Evolutionary conservation across 2,329 filamentous ascomycete species (phyloP), one percentile per base, ranked within the genome.

Genomic region (Akanthomyces dipterigenus): DNA sequence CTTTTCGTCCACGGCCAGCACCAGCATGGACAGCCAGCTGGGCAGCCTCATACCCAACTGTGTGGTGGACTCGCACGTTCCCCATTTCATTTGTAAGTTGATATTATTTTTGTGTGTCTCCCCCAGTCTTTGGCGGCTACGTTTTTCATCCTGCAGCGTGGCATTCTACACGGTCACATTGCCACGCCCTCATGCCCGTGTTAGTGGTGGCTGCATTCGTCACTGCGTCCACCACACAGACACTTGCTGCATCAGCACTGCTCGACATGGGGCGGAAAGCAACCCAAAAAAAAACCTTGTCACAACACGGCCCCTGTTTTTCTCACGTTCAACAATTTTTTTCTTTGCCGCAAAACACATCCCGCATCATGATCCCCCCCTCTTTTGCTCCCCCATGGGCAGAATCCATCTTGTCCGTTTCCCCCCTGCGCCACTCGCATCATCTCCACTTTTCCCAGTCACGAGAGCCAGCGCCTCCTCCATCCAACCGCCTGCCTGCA

Each of bases 61-160:
- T 40, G 67, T 64, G 53, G 65, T 72, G 51, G 76, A 80, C 46
- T 73, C 73, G 68, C 79, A 81, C 65, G 73, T 78, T 62, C 75
- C 78, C 65, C 77, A 79, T 69, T 72, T 79, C 68, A 72, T 58
- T 50, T 58, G 55, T 43, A 61, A 31, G 26, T 54, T 42, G 6
- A 34, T 43, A 20, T 11, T n/a, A 18, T 42, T 50, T 49, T 14
- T 62, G 38, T 59, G 45, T 34, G 49, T 61, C 36, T 61, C 24
- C 36, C 60, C 24, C 31, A 18, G 20, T 34, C 31, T 31, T 53
- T 40, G 34, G 22, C 50, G 18, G n/a, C n/a, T n/a, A n/a, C n/a
- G n/a, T n/a, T n/a, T 53, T 28, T 40, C 43, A 20, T 11, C 9
- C 22, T 34, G 40, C 42, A 3, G 20, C n/a, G 14, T 45, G n/a